These are phyloP conservation scores for Aschersonia sp. DNA, from an alignment of 2,329 filamentous ascomycete genomes.

Conservation along the genomic window DNA sequence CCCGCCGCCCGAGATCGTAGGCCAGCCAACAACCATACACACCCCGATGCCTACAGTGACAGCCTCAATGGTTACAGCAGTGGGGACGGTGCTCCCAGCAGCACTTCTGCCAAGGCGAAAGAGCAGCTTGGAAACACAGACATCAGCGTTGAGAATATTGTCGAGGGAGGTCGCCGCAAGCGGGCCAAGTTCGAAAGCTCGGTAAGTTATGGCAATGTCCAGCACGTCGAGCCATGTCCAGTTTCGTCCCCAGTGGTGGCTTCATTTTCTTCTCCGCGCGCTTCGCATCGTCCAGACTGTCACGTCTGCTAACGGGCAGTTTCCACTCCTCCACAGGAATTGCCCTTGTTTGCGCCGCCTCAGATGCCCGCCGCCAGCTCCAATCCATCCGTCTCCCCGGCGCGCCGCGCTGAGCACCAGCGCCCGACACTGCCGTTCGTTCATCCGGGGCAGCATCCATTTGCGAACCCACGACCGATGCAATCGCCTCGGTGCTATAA, in stretches of 20 bases:
- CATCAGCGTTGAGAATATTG: conserved; percentile 95
- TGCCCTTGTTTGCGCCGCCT: conserved; percentile 86
- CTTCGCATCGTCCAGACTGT: no score
- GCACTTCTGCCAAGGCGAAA: conserved; percentile 57
- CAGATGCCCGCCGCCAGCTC: conserved; percentile 91
- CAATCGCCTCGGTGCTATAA: conserved; percentile 72
- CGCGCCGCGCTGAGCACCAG: conserved; percentile 63
- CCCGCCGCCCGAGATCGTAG: conserved; percentile 49
- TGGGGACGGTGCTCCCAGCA: conserved; percentile 67
- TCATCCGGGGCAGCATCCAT: conserved; percentile 63
- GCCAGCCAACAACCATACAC: conserved; percentile 20
- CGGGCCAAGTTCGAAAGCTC: conserved; percentile 93
- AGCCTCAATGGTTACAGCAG: conserved; percentile 68
- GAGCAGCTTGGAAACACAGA: conserved; percentile 89
- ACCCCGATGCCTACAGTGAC: conserved; percentile 50
- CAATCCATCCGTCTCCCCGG: conserved; percentile 92
- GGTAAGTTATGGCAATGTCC: conserved; percentile 41
- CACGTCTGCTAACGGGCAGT: no score
- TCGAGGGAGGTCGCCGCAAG: conserved; percentile 91
- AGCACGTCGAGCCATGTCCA: no score
- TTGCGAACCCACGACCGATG: conserved; percentile 61
- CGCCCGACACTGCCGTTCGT: conserved; percentile 63
- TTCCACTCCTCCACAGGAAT: conserved; percentile 46
- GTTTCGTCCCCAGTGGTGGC: no score
- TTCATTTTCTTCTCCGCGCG: no score